phyloP scores from a whole-genome alignment of 805 yeast species.

The Kazachstania africana region DNA sequence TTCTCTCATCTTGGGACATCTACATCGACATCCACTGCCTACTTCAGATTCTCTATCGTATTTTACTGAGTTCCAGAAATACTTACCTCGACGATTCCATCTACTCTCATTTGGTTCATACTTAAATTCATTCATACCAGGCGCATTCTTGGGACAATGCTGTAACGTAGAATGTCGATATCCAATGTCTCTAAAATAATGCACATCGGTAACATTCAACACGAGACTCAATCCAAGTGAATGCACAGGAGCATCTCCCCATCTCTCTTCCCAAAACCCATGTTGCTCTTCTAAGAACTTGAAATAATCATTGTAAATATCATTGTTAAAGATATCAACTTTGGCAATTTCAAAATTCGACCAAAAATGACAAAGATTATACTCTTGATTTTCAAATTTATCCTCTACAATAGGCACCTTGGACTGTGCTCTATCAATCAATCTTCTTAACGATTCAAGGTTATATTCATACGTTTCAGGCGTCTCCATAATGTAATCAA shows the following conservation, averaged over 20 bases:
- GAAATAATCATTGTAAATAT: conserved; percentile 56
- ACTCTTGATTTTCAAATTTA: conserved; percentile 53
- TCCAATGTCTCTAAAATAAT: conserved; percentile 89
- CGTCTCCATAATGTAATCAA: conserved; percentile 21
- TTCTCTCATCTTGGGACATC: conserved; percentile 52
- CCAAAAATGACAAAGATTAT: conserved; percentile 83
- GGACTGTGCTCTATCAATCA: conserved; percentile 30
- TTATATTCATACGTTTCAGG: conserved; percentile 7
- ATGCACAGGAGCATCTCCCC: conserved; percentile 98
- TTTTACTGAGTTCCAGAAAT: conserved; percentile 14
- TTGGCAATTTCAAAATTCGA: conserved; percentile 87
- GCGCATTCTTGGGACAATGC: conserved; percentile 65
- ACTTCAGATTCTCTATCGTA: conserved; percentile 28
- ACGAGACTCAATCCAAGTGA: conserved; percentile 76
- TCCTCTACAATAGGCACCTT: conserved; percentile 33
- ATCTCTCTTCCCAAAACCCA: conserved; percentile 83
- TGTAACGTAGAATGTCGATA: conserved; percentile 69
- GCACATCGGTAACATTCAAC: conserved; percentile 57
- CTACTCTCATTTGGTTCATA: conserved; percentile 26
- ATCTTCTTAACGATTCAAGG: conserved; percentile 25
- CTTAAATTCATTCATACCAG: conserved; percentile 17
- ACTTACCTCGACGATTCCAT: conserved; percentile 10
- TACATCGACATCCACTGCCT: conserved; percentile 80
- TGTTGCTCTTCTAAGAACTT: conserved; percentile 55
- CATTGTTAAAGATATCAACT: conserved; percentile 59